These are phyloP conservation scores for Juncus effusus DNA, from an alignment of 176 grass and related monocot species.

Conservation along the genomic window DNA sequence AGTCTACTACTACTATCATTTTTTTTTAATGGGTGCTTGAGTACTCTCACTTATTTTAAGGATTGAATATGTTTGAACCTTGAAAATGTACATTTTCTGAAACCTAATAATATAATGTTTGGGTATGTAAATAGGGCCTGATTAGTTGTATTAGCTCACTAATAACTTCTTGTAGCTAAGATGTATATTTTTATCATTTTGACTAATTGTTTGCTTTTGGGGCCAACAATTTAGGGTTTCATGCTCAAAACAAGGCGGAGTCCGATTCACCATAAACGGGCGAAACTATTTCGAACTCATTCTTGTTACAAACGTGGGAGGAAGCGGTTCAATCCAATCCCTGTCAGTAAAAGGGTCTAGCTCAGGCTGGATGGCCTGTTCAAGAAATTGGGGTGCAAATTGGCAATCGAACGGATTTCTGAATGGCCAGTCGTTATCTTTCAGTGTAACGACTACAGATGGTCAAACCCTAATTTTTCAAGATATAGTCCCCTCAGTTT, in stretches of 20 bases:
- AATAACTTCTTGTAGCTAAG: no score
- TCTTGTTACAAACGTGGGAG: constrained; percentile 23
- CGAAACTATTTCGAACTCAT: constrained; percentile 20
- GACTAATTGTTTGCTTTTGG: not conserved
- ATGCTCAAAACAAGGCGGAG: constrained; percentile 25
- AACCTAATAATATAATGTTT: no score
- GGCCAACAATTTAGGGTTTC: not conserved
- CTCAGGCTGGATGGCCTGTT: constrained; percentile 14
- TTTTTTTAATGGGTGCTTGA: no score
- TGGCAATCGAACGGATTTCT: constrained; percentile 21
- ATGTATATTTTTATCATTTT: not conserved
- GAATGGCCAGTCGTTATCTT: constrained; percentile 8
- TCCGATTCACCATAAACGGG: constrained; percentile 26
- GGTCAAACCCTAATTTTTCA: constrained; percentile 36
- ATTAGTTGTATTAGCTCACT: no score
- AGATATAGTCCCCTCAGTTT: constrained; percentile 25
- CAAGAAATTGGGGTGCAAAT: constrained; percentile 21
- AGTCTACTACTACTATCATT: no score
- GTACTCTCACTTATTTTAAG: no score
- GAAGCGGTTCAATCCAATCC: constrained; percentile 18
- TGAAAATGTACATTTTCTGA: not conserved
- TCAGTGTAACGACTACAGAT: constrained; percentile 39
- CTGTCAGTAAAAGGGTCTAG: constrained; percentile 19
- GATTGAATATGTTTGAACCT: not conserved
- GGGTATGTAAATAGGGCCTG: no score